Conservation (phyloP, 169 alveolate species). For the Cryptosporidium ubiquitum region DNA sequence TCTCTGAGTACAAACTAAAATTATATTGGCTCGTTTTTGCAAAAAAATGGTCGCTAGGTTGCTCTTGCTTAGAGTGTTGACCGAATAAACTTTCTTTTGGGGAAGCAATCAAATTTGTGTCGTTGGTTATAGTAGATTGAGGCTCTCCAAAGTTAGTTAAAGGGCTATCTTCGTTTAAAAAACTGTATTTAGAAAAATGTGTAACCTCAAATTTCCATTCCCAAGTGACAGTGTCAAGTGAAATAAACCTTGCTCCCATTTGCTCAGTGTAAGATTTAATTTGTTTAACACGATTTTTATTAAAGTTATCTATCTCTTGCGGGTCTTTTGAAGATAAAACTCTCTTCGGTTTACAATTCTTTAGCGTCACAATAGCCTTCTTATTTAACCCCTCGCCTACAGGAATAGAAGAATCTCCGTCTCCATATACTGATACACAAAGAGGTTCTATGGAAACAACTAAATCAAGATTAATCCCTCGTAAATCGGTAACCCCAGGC, state of each 20-base stretch:
- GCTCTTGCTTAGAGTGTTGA: background rate
- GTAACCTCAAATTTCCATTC: constrained; percentile 69
- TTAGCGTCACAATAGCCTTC: constrained; percentile 78
- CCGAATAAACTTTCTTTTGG: background rate
- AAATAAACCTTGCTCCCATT: constrained; percentile 71
- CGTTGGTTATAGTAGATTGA: background rate
- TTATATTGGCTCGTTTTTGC: background rate
- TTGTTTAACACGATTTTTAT: constrained; percentile 28
- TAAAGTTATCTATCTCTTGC: constrained; percentile 22
- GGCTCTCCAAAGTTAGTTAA: background rate
- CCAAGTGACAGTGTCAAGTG: constrained; percentile 68
- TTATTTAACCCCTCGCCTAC: constrained; percentile 82
- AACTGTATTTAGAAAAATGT: constrained; percentile 61
- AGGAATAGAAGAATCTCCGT: constrained; percentile 73
- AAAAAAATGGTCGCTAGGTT: background rate
- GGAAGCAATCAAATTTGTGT: background rate
- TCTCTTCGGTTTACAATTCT: constrained; percentile 79
- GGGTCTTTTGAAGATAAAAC: background rate
- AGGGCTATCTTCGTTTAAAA: background rate
- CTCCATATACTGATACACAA: constrained; percentile 73
- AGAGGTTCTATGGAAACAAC: constrained; percentile 77
- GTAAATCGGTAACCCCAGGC: constrained; percentile 86
- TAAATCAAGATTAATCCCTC: constrained; percentile 83
- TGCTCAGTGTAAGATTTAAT: constrained; percentile 66
- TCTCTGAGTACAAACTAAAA: constrained; percentile 3